Evolutionary conservation across 257 asterid species (phyloP), one percentile per base, ranked within the genome.

Genomic region (Gentiana straminea): DNA sequence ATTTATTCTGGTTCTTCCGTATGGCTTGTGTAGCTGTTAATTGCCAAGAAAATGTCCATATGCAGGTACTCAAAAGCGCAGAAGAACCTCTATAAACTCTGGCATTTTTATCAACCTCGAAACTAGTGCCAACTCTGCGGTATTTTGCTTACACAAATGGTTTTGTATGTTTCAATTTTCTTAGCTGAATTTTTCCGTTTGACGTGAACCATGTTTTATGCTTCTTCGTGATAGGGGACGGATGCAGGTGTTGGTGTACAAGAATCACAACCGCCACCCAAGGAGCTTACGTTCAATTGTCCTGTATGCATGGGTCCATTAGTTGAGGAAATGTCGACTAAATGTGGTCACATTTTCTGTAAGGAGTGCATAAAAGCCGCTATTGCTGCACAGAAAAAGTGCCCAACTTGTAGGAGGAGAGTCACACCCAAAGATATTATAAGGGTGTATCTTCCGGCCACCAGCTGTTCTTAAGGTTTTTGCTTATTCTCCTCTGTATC

Each of bases 321-420:
- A 43, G 91, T 83, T 4, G 94, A 88, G 72, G 99, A 76, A 80
- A 70, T 60, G 64, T 79, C 89, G 2, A 92, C 97, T 6, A 92
- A 79, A 59, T 92, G 99, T 65, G 95, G 99, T 35, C 99, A 92
- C 70, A 88, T 92, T 65, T 92, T 92, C 62, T 92, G 97, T 72
- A 88, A 85, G 76, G 81, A 60, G 5, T 92, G 99, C 79, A 88
- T 92, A 76, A 83, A 86, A 67, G 57, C 89, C 59, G 86, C 95
- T 56, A 73, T 88, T 49, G 79, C 91, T 63, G 83, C 81, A 57
- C 94, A 92, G 76, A 64, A 57, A 55, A 88, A 88, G 75, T 92
- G 99, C 54, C 95, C 97, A 44, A 85, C 97, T 0, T 92, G 99
- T 80, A 77, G 97, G 77, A 81, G 74, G 75, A 92, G 54, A 69